Evolutionary conservation across 345 rosid species (phyloP).

Genomic region (Salix exigua): DNA sequence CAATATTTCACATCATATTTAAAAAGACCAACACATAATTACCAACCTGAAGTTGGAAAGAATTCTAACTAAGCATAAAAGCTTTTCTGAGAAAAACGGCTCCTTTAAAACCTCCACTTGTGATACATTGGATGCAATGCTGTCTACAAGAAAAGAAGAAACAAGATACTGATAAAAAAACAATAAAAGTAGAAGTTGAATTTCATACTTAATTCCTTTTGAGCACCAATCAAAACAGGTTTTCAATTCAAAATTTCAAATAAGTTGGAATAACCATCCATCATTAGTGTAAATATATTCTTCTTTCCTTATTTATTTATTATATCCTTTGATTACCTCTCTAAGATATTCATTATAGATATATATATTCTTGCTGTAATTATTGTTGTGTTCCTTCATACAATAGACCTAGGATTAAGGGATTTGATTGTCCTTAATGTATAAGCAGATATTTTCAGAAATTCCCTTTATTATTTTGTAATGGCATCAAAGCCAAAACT

Average conservation of each 20-base stretch:
- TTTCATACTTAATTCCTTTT: not conserved
- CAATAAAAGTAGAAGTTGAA: not conserved
- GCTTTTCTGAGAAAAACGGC: conserved; percentile 82
- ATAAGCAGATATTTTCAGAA: too few relatives aligned
- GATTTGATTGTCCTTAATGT: not conserved
- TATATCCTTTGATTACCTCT: too few relatives aligned
- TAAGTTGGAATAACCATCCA: not conserved
- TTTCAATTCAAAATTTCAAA: not conserved
- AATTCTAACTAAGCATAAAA: conserved; percentile 61
- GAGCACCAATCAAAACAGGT: conserved; percentile 1
- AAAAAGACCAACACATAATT: conserved; percentile 11
- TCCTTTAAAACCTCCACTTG: conserved; percentile 50
- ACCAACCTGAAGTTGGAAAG: conserved; percentile 85
- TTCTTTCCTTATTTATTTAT: not conserved
- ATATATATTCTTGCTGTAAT: too few relatives aligned
- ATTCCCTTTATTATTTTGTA: not conserved
- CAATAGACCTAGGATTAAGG: not conserved
- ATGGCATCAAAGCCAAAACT: not conserved
- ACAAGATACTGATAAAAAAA: not conserved
- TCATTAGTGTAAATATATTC: not conserved
- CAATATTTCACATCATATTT: not conserved
- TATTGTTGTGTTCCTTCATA: not conserved
- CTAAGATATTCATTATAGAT: too few relatives aligned
- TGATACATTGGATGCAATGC: conserved; percentile 43
- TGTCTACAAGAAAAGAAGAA: conserved; percentile 44